Base-by-base conservation (phyloP, 805 yeast genomes). In the Candida quercuum region DNA sequence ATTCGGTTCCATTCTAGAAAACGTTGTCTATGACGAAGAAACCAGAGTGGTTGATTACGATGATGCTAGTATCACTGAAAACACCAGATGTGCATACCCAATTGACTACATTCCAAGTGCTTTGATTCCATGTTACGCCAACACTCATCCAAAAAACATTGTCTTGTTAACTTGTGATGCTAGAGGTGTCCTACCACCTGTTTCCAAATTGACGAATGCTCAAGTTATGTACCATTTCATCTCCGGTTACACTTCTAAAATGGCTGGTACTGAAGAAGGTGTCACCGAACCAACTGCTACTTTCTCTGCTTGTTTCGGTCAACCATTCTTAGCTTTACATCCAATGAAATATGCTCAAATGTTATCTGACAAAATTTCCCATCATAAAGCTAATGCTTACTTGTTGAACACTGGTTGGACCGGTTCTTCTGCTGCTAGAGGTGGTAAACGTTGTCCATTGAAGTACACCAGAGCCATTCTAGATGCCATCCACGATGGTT, bases 201-300 rank as follows among this genome's bases (percentile, higher is more conserved):
- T 91, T 47, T 88, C 97, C 47, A 86, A 82, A 67, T 77, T 91
- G 63, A 76, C 95, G 28, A 87, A 87, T 60, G 86, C 91, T 54
- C 98, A 91, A 71, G 98, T 91, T 49, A 91, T 93, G 98, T 91
- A 93, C 76, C 98, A 91, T 71, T 91, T 91, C 71, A 91, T 91
- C 54, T 84, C 95, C 47, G 99, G 99, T 57, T 91, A 91, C 77
- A 91, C 99, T 45, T 91, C 98, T 39, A 91, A 93, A 78, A 91
- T 91, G 95, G 96, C 99, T 45, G 98, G 98, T 64, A 91, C 99
- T 37, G 99, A 91, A 70, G 94, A 86, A 64, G 99, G 99, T 67
- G 86, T 91, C 49, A 89, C 97, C 46, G 97, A 91, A 71, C 98
- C 99, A 45, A 88, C 86, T 66, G 96, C 97, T 40, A 87, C 96